Conservation (phyloP, 192 early-diverging fungal genomes). For the Coemansia sp. region DNA sequence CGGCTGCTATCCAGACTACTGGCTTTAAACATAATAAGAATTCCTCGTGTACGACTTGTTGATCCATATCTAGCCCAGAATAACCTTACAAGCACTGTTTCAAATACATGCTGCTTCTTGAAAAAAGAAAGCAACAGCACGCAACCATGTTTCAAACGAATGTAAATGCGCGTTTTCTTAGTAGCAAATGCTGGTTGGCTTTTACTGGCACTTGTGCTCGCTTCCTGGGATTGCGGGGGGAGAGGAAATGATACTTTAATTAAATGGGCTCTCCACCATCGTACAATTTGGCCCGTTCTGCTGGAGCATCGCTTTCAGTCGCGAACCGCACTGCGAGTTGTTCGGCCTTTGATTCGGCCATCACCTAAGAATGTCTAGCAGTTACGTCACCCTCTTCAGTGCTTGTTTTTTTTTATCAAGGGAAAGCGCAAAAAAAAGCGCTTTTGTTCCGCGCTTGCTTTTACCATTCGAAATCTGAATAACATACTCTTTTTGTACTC, state of each 20-base stretch:
- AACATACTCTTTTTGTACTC: neutral
- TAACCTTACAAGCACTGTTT: neutral
- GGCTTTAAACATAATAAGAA: neutral
- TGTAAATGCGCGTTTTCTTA: neutral
- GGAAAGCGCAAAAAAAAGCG: neutral
- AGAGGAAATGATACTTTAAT: neutral
- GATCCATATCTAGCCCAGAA: neutral
- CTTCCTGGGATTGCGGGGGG: neutral
- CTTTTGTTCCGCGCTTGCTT: neutral
- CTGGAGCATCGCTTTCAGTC: no score
- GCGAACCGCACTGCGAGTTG: no score
- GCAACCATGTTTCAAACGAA: neutral
- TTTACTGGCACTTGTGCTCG: no score
- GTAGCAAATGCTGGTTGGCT: no score
- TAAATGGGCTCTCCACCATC: neutral
- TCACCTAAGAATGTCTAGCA: no score
- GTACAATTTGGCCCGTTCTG: neutral
- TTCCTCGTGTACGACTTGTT: neutral
- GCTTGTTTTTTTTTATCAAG: no score
- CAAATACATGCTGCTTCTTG: neutral
- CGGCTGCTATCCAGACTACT: neutral
- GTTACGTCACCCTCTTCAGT: no score
- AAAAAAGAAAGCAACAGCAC: neutral
- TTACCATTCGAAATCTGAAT: neutral
- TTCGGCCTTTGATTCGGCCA: no score